These are phyloP conservation scores for Cercospora canescens DNA, from an alignment of 2,329 filamentous ascomycete genomes.

Conservation along the genomic window DNA sequence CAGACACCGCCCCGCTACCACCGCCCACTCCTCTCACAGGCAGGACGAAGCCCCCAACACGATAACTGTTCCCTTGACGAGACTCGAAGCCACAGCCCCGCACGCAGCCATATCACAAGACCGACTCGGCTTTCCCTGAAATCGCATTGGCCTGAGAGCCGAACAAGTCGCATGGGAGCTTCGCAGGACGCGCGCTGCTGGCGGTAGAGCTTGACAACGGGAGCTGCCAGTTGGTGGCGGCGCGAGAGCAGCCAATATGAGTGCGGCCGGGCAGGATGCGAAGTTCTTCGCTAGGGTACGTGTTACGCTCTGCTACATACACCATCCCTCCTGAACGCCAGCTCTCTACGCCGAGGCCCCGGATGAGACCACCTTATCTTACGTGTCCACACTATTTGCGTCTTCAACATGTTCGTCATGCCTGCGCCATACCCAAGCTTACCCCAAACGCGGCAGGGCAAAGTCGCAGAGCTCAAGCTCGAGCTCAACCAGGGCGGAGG, in stretches of 20 bases:
- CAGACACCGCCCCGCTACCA: background rate
- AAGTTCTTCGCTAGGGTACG: slow-evolving; percentile 98
- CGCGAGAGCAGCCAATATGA: slow-evolving; percentile 49
- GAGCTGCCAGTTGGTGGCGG: background rate
- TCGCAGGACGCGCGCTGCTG: slow-evolving; percentile 1
- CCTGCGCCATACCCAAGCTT: slow-evolving; percentile 9
- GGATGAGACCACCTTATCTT: background rate
- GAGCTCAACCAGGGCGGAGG: slow-evolving; percentile 76
- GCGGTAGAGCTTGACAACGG: slow-evolving; percentile 5
- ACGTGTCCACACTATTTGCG: background rate
- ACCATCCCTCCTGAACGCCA: background rate
- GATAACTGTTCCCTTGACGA: background rate
- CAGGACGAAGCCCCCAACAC: background rate
- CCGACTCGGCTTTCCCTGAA: background rate
- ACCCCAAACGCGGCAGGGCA: slow-evolving; percentile 68
- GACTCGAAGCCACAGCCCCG: slow-evolving; percentile 8
- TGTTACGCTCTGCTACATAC: slow-evolving; percentile 29
- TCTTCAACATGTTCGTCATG: slow-evolving; percentile 12
- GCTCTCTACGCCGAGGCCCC: background rate
- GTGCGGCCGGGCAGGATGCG: slow-evolving; percentile 82
- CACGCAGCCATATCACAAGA: slow-evolving; percentile 12
- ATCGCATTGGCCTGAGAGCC: slow-evolving; percentile 16
- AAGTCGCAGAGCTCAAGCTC: slow-evolving; percentile 93
- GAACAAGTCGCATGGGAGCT: slow-evolving; percentile 11
- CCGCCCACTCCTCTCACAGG: background rate